These are phyloP conservation scores for Backusella psychrophila DNA, from an alignment of 192 early-diverging fungal genomes.

Conservation along the genomic window DNA sequence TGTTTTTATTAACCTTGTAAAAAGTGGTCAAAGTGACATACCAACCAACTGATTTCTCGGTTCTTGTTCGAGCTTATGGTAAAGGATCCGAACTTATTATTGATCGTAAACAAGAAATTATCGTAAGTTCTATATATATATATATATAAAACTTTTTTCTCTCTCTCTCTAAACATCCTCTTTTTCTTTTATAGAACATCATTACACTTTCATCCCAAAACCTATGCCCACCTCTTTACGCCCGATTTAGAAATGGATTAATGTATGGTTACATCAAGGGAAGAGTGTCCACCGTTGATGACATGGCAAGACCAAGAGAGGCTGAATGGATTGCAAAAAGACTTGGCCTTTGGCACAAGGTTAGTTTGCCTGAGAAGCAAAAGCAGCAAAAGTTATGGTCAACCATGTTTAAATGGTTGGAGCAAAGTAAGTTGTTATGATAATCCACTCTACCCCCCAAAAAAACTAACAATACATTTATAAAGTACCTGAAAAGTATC, in stretches of 20 bases:
- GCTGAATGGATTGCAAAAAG: conserved; percentile 73
- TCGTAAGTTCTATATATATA: conserved; percentile 52
- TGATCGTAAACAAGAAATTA: conserved; percentile 82
- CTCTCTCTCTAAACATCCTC: background rate
- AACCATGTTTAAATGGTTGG: conserved; percentile 73
- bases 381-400: conserved; percentile 58
- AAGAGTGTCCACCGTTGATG: conserved; percentile 62
- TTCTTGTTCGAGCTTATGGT: conserved; percentile 89
- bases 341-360: conserved; percentile 82
- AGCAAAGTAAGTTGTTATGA: conserved; percentile 43
- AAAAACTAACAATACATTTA: background rate
- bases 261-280: conserved; percentile 89
- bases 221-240: conserved; percentile 78
- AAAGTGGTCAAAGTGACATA: conserved; percentile 72
- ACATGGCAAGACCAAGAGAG: conserved; percentile 74
- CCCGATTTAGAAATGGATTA: conserved; percentile 87
- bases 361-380: conserved; percentile 38
- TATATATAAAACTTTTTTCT: background rate
- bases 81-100: conserved; percentile 85
- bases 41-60: conserved; percentile 48
- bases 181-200: conserved; percentile 66
- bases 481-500: conserved; percentile 59
- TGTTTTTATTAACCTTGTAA: background rate
- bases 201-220: conserved; percentile 64
- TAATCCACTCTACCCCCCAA: too few relatives aligned